Conservation (phyloP, 495 filamentous ascomycete genomes). For the Oidiodendron maius region DNA sequence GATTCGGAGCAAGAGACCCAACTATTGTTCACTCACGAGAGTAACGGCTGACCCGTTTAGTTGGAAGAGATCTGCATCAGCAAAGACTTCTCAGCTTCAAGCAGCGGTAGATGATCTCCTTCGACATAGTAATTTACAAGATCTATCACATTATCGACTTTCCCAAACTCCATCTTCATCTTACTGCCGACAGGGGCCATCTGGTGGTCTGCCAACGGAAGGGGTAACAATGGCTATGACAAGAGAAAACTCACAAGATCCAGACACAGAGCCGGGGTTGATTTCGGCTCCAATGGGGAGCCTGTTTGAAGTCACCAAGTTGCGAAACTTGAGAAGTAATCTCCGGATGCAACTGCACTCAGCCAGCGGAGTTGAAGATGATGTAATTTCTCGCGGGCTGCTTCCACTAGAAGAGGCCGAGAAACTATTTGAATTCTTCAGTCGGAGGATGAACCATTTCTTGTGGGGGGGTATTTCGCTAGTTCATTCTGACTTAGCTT, state of each 20-base stretch:
- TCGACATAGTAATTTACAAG: constrained; percentile 14
- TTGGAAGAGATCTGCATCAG: constrained; percentile 10
- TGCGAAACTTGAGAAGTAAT: constrained; percentile 40
- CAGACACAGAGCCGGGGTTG: constrained; percentile 32
- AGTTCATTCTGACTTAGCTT: constrained; percentile 29
- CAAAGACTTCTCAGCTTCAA: constrained; percentile 3
- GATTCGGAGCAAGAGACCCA: constrained; percentile 26
- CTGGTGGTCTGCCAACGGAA: not conserved
- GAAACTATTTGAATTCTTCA: constrained; percentile 28
- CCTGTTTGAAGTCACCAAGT: constrained; percentile 54
- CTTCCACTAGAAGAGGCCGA: constrained; percentile 26
- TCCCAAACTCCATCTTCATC: not conserved
- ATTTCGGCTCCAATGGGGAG: constrained; percentile 54
- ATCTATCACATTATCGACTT: not conserved
- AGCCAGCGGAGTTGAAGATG: constrained; percentile 24
- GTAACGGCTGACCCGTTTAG: not conserved
- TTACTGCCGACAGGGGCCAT: not conserved
- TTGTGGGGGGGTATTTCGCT: constrained; percentile 53
- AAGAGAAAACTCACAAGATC: constrained; percentile 46
- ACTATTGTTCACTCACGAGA: not conserved
- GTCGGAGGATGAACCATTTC: constrained; percentile 31
- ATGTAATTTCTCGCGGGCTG: constrained; percentile 29
- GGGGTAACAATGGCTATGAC: constrained; percentile 30
- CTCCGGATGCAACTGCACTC: not conserved
- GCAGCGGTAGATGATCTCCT: constrained; percentile 12